Evolutionary conservation across 1,284 basidiomycete genomes (phyloP).

Genomic region (Amylostereum areolatum): DNA sequence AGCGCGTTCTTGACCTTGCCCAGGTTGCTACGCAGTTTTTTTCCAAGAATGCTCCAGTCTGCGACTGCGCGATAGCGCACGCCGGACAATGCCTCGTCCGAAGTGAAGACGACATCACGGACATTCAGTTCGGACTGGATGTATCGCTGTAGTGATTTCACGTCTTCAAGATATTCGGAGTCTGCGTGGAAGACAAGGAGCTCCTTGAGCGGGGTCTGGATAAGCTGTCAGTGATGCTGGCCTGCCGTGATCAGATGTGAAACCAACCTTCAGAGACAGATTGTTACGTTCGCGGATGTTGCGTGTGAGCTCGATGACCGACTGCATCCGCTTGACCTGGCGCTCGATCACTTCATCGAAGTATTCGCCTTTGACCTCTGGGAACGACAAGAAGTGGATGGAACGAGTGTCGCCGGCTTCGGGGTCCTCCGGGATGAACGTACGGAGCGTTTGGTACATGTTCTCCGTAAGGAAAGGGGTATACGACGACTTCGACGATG

Average conservation of each 20-base stretch:
- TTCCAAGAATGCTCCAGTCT: constrained; percentile 94
- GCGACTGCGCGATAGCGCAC: constrained; percentile 90
- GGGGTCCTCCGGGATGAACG: constrained; percentile 77
- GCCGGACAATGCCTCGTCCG: constrained; percentile 82
- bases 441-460: constrained; percentile 87
- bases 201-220: constrained; percentile 87
- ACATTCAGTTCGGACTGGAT: constrained; percentile 96
- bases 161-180: constrained; percentile 80
- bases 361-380: constrained; percentile 90
- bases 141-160: constrained; percentile 82
- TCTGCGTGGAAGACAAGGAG: constrained; percentile 93
- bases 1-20: constrained; percentile 87
- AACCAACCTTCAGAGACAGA: constrained; percentile 80
- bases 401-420: constrained; percentile 79
- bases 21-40: constrained; percentile 92
- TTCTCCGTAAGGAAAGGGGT: constrained; percentile 98
- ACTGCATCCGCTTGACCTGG: constrained; percentile 91
- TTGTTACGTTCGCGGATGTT: constrained; percentile 87
- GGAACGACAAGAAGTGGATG: constrained; percentile 95
- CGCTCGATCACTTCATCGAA: constrained; percentile 96
- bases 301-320: constrained; percentile 90
- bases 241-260: neutral
- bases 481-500: constrained; percentile 78
- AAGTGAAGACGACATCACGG: constrained; percentile 83
- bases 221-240: neutral